phyloP scores from a whole-genome alignment of 2,329 filamentous ascomycete genomes.

The Clathrospora elynae region DNA sequence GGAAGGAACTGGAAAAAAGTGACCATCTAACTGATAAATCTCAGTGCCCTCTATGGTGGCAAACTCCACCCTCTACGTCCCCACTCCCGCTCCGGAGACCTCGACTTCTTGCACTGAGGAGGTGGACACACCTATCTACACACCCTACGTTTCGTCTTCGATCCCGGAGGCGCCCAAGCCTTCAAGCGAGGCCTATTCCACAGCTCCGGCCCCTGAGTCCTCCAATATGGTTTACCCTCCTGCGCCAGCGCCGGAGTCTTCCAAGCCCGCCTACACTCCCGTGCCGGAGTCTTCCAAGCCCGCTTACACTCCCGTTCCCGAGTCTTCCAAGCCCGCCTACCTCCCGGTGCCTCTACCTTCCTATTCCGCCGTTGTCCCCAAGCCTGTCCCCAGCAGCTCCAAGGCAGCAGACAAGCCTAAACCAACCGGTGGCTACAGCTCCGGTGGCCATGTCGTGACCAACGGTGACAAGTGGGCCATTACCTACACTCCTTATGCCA shows the following conservation, averaged over 20 bases:
- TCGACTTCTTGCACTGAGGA: slow-evolving; percentile 78
- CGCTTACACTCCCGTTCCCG: slow-evolving; percentile 10
- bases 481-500: slow-evolving; percentile 56
- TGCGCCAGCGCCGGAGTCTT: slow-evolving; percentile 14
- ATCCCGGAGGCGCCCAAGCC: slow-evolving; percentile 17
- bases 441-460: slow-evolving; percentile 40
- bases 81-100: slow-evolving; percentile 61
- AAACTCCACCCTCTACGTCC: slow-evolving; percentile 35
- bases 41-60: slow-evolving; percentile 31
- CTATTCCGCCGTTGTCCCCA: slow-evolving; percentile 7
- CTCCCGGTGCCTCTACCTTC: slow-evolving; percentile 1
- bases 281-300: slow-evolving; percentile 12
- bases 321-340: slow-evolving; percentile 21
- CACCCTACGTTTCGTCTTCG: slow-evolving; percentile 24
- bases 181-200: slow-evolving; percentile 8
- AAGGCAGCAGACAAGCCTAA: slow-evolving; percentile 35
- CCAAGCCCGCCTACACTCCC: slow-evolving; percentile 11
- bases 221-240: slow-evolving; percentile 17
- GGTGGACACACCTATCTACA: slow-evolving; percentile 63
- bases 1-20: neutral
- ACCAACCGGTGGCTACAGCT: slow-evolving; percentile 34
- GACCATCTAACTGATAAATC: slow-evolving; percentile 16
- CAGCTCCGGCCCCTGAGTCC: slow-evolving; percentile 11
- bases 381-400: slow-evolving; percentile 29
- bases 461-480: slow-evolving; percentile 56